phyloP scores from a whole-genome alignment of 768 basidiomycete species.

The Strobilomyces echinocephalus region DNA sequence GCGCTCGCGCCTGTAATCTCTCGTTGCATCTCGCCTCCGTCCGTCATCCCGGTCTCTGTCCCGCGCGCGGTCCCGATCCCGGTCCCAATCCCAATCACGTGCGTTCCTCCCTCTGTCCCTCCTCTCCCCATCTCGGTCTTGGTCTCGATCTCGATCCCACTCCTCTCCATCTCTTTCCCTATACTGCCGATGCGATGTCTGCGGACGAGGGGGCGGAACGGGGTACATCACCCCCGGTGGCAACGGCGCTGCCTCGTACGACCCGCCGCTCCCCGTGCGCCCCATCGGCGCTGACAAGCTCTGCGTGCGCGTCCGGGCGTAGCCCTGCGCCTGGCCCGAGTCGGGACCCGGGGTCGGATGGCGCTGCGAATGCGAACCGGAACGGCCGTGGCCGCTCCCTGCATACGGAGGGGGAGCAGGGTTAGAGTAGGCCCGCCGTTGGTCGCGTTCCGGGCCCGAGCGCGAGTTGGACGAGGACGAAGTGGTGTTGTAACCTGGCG shows the following conservation, averaged over 20 bases:
- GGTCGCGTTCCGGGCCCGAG: not conserved
- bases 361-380: not conserved
- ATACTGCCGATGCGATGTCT: constrained; percentile 20
- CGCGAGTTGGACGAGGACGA: not conserved
- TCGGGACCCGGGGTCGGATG: not conserved
- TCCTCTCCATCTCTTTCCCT: not conserved
- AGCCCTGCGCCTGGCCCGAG: not conserved
- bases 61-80: not conserved
- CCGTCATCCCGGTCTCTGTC: not conserved
- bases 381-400: not conserved
- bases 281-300: constrained; percentile 9
- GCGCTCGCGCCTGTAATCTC: not conserved
- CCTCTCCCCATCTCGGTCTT: too few species aligned
- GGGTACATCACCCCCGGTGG: constrained; percentile 27
- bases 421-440: not conserved
- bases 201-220: constrained; percentile 21
- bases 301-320: constrained; percentile 11
- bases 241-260: constrained; percentile 26
- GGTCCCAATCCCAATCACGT: constrained; percentile 2
- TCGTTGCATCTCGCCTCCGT: not conserved
- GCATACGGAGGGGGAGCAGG: not conserved
- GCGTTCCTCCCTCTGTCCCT: not conserved
- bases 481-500: not conserved
- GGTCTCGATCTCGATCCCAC: not conserved
- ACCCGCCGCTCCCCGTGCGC: not conserved